Conservation (phyloP, 345 rosid genomes). For the Syzygium jambos region DNA sequence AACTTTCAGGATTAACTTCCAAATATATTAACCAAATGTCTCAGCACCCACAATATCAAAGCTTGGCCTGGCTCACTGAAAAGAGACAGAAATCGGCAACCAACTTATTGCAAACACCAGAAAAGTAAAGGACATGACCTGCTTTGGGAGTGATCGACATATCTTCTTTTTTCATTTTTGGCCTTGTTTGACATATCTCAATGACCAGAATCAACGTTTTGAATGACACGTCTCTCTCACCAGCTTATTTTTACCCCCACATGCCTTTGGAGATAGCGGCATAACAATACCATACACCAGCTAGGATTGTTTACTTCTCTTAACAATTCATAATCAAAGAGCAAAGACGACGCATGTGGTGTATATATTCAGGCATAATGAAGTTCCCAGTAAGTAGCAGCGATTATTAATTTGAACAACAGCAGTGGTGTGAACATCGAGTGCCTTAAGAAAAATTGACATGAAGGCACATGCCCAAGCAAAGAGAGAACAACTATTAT, state of each 20-base stretch:
- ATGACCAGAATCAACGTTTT: background rate
- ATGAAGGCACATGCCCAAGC: background rate
- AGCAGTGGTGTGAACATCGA: background rate
- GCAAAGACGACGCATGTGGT: background rate
- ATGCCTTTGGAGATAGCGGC: background rate
- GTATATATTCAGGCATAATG: background rate
- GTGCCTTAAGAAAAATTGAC: background rate
- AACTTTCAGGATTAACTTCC: background rate
- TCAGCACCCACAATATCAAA: background rate
- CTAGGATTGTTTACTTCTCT: background rate
- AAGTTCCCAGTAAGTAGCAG: background rate
- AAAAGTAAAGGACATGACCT: background rate
- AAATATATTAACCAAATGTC: background rate
- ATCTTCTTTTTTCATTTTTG: background rate
- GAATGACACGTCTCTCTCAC: background rate
- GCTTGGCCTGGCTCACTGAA: background rate
- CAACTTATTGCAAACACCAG: background rate
- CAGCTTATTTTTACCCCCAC: background rate
- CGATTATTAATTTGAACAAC: background rate
- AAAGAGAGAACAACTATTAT: background rate
- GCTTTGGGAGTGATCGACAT: background rate
- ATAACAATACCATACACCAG: background rate
- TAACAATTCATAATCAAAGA: background rate
- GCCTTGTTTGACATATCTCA: background rate
- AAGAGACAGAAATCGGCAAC: background rate